Evolutionary conservation across 2,329 filamentous ascomycete genomes (phyloP), one percentile per base, ranked within the genome.

Genomic region (Hypoxylon sp.): DNA sequence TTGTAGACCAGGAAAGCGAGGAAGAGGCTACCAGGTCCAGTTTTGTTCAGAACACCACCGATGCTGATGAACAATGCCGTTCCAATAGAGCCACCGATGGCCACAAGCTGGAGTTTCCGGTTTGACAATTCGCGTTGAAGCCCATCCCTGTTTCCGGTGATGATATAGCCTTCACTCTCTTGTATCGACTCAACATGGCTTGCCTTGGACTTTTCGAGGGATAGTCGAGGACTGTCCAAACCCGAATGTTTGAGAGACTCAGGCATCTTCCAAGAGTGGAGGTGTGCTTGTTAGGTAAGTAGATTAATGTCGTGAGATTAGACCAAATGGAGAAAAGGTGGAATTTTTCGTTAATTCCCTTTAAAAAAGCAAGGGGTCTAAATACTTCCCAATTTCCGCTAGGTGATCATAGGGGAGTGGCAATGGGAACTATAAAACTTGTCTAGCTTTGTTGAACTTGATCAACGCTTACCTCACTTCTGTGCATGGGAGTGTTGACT

Each of bases 11-110:
- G 11, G 48, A 75, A 76, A 17, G 64, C 79, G 2, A 80, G 55
- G 45, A 81, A 76, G 9, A 80, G 70, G 0, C 78, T 73, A 0
- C 75, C 79, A 0, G 79, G 78, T 3, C 79, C 79, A 0, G 74
- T 75, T 46, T 80, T 78, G 6, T 77, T 75, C 0, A 80, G 72
- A 0, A 73, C 72, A 7, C 72, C 74, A 13, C 78, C 79, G 73
- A 80, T 80, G 55, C 68, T 66, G 14, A 73, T 68, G 28, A 66
- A 74, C 10, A 75, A 56, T 11, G 72, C 72, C 3, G 65, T 68
- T 1, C 67, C 67, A 46, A 69, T 67, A 11, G 63, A 60, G n/a
- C 59, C 67, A 5, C 59, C 63, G 10, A 67, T 64, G 34, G 67
- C 67, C 19, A 69, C 63, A 5, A 70, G 56, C 51, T 70, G 64